phyloP scores from a whole-genome alignment of 805 yeast species.

The Ogataea neopini region DNA sequence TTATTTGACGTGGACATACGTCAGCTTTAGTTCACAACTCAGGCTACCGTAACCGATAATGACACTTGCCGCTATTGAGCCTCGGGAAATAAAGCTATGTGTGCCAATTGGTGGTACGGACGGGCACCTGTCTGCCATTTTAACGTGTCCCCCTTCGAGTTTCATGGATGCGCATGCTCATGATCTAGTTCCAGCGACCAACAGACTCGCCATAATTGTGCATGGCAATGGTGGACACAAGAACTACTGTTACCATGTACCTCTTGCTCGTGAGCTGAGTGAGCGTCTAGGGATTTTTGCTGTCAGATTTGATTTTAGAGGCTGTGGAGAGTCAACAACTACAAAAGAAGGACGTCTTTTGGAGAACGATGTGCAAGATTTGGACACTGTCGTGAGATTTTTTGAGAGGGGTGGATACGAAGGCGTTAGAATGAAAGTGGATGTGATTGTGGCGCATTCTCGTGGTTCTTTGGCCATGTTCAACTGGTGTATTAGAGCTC shows the following conservation, averaged over 20 bases:
- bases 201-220: constrained; percentile 50
- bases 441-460: constrained; percentile 73
- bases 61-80: background rate
- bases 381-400: constrained; percentile 47
- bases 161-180: constrained; percentile 14
- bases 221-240: constrained; percentile 90
- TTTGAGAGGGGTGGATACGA: constrained; percentile 28
- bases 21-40: no score
- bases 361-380: constrained; percentile 67
- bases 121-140: constrained; percentile 19
- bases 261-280: constrained; percentile 61
- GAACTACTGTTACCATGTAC: constrained; percentile 70
- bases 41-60: no score
- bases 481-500: constrained; percentile 59
- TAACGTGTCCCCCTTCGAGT: constrained; percentile 24
- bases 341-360: constrained; percentile 59
- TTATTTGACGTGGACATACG: no score
- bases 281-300: constrained; percentile 59
- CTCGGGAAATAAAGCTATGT: constrained; percentile 12
- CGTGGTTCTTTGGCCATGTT: constrained; percentile 79
- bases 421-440: constrained; percentile 46
- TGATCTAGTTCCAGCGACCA: constrained; percentile 21
- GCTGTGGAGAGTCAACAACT: constrained; percentile 68
- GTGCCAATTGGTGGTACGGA: constrained; percentile 16
- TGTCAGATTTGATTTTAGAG: constrained; percentile 81